Evolutionary conservation across 2,329 filamentous ascomycete genomes (phyloP).

Genomic region (Dactylellina drechsleri): DNA sequence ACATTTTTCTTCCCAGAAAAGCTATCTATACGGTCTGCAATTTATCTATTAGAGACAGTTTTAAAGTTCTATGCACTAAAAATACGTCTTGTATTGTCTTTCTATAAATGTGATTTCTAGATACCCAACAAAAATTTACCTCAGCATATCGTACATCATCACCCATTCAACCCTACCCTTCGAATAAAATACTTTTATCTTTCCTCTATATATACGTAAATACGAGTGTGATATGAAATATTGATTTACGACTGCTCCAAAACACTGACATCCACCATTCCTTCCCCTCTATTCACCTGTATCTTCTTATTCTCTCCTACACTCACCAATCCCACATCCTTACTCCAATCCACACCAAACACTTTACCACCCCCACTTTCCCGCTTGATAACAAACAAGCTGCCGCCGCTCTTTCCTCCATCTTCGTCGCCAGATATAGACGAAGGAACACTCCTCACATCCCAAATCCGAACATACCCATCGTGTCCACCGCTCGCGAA

Average conservation of each 20-base stretch:
- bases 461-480: slow-evolving; percentile 92
- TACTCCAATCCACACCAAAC: slow-evolving; percentile 86
- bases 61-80: no score
- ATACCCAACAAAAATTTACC: no score
- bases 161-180: no score
- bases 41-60: no score
- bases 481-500: slow-evolving; percentile 91
- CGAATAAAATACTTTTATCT: no score
- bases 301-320: slow-evolving; percentile 93
- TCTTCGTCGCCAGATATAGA: slow-evolving; percentile 64
- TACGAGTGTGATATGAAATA: no score
- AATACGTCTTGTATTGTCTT: no score
- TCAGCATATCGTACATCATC: no score
- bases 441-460: slow-evolving; percentile 72
- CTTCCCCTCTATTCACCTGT: slow-evolving; percentile 82
- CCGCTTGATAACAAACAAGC: slow-evolving; percentile 75
- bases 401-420: slow-evolving; percentile 72
- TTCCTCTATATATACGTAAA: no score
- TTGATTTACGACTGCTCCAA: slow-evolving; percentile 29
- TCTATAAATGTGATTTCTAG: no score
- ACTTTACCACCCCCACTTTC: slow-evolving; percentile 73
- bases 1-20: no score
- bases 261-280: slow-evolving; percentile 60
- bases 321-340: slow-evolving; percentile 85
- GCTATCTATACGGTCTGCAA: no score